These are phyloP conservation scores for Discostella stelligeroides DNA, from an alignment of 108 stramenopile genomes.

Conservation along the genomic window DNA sequence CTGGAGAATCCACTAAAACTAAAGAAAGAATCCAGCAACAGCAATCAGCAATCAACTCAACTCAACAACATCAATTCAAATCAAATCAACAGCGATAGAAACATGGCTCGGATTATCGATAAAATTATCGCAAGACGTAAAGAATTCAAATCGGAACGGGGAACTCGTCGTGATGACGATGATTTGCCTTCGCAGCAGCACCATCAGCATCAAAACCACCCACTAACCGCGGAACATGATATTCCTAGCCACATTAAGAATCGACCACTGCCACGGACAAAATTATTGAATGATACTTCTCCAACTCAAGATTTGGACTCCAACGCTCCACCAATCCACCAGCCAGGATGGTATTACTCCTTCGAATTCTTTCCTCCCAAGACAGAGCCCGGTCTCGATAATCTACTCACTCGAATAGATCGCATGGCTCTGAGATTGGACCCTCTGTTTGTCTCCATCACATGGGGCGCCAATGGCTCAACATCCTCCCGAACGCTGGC, in stretches of 20 bases:
- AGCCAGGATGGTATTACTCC: conserved; percentile 73
- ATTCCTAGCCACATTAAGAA: conserved; percentile 19
- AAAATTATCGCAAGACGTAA: conserved; percentile 33
- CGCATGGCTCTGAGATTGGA: conserved; percentile 89
- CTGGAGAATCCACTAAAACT: no score
- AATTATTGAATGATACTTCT: background rate
- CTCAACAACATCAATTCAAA: no score
- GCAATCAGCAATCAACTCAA: no score
- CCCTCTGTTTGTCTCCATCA: conserved; percentile 94
- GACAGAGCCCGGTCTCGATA: conserved; percentile 92
- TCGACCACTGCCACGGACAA: background rate
- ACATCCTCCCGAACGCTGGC: conserved; percentile 79
- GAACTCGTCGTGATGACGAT: background rate
- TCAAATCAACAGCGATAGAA: no score
- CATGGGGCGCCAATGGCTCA: conserved; percentile 89
- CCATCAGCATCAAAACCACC: background rate
- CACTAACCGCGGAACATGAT: conserved; percentile 7
- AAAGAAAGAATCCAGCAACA: no score
- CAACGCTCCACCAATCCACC: conserved; percentile 1
- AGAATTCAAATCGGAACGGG: conserved; percentile 15
- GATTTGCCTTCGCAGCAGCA: background rate
- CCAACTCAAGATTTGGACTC: background rate
- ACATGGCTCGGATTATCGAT: conserved; percentile 45
- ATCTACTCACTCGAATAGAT: conserved; percentile 91
- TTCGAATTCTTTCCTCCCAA: conserved; percentile 98